A percentile compares a stretch with the other conserved stretches of the same genome.
Conservation (phyloP, 257 asterid species). For the Cruciata laevipes region DNA sequence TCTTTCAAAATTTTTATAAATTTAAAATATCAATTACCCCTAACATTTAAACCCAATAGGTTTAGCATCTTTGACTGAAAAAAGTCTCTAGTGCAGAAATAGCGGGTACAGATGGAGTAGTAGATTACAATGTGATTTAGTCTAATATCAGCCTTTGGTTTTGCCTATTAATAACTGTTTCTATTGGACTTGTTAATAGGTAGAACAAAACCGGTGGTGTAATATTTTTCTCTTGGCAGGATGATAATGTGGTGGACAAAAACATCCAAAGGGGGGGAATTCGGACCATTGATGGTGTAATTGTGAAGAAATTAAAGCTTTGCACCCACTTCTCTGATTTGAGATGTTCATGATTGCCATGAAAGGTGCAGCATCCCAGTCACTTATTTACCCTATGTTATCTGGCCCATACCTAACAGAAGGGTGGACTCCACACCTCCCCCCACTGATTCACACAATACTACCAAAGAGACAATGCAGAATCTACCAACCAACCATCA, state of each 20-base stretch:
- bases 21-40: too few species aligned
- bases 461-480: background rate
- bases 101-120: too few species aligned
- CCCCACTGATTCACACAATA: conserved; percentile 3
- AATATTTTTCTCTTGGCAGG: background rate
- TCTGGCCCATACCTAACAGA: conserved; percentile 13
- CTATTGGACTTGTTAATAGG: too few species aligned
- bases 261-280: background rate
- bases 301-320: conserved; percentile 8
- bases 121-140: too few species aligned
- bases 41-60: too few species aligned
- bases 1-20: too few species aligned
- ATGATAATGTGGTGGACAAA: background rate
- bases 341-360: conserved; percentile 10
- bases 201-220: background rate
- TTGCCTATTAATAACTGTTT: too few species aligned
- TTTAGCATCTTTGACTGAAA: too few species aligned
- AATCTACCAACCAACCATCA: conserved; percentile 2
- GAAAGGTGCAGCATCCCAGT: conserved; percentile 17
- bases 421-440: background rate
- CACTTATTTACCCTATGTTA: conserved; percentile 12
- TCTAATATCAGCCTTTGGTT: too few species aligned
- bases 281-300: conserved; percentile 11
- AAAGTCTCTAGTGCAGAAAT: too few species aligned
- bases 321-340: conserved; percentile 18